phyloP scores from a whole-genome alignment of 352 stramenopile species.

The Phytophthora melonis region DNA sequence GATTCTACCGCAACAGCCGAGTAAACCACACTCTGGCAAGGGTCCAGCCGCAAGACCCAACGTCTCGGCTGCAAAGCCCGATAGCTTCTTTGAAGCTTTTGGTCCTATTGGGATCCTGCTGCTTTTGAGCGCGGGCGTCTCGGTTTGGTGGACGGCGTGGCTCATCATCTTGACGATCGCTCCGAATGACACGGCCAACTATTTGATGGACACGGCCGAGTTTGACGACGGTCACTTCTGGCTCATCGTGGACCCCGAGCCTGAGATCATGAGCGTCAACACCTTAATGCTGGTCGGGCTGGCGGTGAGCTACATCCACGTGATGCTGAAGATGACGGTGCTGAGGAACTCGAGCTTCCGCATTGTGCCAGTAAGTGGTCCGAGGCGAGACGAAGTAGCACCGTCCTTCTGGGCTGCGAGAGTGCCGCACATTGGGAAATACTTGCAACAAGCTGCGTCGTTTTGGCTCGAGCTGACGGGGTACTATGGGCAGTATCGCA shows the following conservation, averaged over 20 bases:
- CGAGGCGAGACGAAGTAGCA: not conserved
- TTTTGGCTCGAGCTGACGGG: slow-evolving; percentile 20
- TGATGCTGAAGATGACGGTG: slow-evolving; percentile 40
- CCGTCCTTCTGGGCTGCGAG: not conserved
- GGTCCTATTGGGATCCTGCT: slow-evolving; percentile 28
- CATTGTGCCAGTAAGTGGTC: not conserved
- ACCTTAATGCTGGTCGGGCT: slow-evolving; percentile 23
- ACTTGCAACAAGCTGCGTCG: slow-evolving; percentile 5
- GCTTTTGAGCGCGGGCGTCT: slow-evolving; percentile 19
- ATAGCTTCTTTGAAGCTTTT: slow-evolving; percentile 31
- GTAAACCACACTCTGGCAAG: not conserved
- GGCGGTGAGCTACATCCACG: slow-evolving; percentile 26
- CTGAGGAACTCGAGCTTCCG: slow-evolving; percentile 11
- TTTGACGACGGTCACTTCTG: slow-evolving; percentile 66
- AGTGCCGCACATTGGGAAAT: slow-evolving; percentile 16
- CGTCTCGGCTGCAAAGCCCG: not conserved
- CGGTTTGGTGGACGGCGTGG: slow-evolving; percentile 43
- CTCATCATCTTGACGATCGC: slow-evolving; percentile 41
- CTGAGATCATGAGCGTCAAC: slow-evolving; percentile 18
- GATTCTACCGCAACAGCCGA: slow-evolving; percentile 9
- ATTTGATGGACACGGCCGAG: slow-evolving; percentile 54
- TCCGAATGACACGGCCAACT: slow-evolving; percentile 49
- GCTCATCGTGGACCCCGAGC: slow-evolving; percentile 37
- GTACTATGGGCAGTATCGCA: slow-evolving; percentile 17
- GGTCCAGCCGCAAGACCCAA: not conserved